Base-by-base conservation (phyloP, 1,284 basidiomycete species). In the Pseudozyma sp. region DNA sequence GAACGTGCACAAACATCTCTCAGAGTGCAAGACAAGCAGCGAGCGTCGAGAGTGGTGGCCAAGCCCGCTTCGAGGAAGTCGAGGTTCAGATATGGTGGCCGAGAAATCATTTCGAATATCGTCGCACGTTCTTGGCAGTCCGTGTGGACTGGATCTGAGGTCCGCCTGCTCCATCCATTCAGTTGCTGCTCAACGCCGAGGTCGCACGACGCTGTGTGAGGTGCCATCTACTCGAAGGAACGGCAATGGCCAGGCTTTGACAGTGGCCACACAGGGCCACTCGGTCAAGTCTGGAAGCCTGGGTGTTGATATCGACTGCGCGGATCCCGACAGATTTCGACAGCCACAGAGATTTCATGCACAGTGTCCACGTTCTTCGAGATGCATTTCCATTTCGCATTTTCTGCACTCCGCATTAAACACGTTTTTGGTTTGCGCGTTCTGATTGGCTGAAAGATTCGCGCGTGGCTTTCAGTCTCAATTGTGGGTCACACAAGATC, bases 351-450 rank as follows among this genome's bases (percentile, higher is more conserved):
- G 17, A 44, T 47, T 55, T 60, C 64, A 60, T 67, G 57, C 57
- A 67, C 4, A n/a, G 24, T 60, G 64, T 56, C 53, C 64, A 67
- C 64, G 64, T 67, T 67, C 57, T 56, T 60, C 53, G 44, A 50
- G 31, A 42, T 48, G 53, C 57, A 63, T 24, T 19, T 29, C 17
- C 8, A 24, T 24, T 24, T 24, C 24, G 24, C 14, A 8, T 16
- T 8, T 16, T 60, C 57, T 56, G 64, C 57, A 67, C 64, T 67
- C 64, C 64, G 64, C 57, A 67, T 39, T 17, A 24, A 5, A 50
- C 64, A 67, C 64, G 64, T 67, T 67, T 37, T 13, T 9, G 10
- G 3, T 37, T 53, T 17, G 34, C 53, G 53, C 45, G 24, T 24
- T 60, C 53, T 67, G 53, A 67, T 67, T 67, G 57, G 64, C 31